phyloP scores from a whole-genome alignment of 2,329 filamentous ascomycete genomes.

The Tolypocladium tundrense region DNA sequence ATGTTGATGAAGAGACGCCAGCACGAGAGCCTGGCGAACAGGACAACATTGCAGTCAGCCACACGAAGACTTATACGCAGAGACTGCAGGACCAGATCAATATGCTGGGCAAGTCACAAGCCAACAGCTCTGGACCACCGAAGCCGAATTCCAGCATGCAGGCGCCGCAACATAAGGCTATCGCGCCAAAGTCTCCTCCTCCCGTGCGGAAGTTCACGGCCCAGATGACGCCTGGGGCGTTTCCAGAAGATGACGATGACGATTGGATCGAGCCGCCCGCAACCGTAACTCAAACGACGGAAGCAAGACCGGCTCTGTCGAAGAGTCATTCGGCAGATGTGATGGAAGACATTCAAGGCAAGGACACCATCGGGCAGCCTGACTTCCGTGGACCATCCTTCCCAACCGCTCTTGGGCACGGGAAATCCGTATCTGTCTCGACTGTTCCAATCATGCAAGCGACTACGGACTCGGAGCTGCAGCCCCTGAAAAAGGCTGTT shows the following conservation, averaged over 20 bases:
- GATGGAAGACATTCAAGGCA: constrained; percentile 45
- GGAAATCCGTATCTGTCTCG: constrained; percentile 55
- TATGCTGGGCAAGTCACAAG: constrained; percentile 50
- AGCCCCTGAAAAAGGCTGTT: constrained; percentile 45
- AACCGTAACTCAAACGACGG: constrained; percentile 12
- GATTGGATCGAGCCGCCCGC: constrained; percentile 52
- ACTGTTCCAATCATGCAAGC: constrained; percentile 27
- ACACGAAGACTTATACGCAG: constrained; percentile 90
- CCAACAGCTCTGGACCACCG: constrained; percentile 33
- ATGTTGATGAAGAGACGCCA: constrained; percentile 32
- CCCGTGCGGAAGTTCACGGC: constrained; percentile 15
- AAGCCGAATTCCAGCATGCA: constrained; percentile 30
- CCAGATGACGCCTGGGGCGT: constrained; percentile 47
- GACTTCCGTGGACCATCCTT: constrained; percentile 15
- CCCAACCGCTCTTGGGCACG: constrained; percentile 22
- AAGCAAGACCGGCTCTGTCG: constrained; percentile 38
- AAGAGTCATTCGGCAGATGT: constrained; percentile 54
- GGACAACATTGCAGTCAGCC: constrained; percentile 31
- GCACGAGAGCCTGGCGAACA: constrained; percentile 28
- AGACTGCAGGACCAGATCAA: constrained; percentile 88
- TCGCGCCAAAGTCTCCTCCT: constrained; percentile 18
- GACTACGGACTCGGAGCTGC: constrained; percentile 9
- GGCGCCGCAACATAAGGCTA: constrained; percentile 20
- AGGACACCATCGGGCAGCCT: constrained; percentile 34
- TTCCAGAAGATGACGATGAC: constrained; percentile 47